Base-by-base conservation (phyloP, 192 early-diverging fungal species). In the Cetraspora pellucida region DNA sequence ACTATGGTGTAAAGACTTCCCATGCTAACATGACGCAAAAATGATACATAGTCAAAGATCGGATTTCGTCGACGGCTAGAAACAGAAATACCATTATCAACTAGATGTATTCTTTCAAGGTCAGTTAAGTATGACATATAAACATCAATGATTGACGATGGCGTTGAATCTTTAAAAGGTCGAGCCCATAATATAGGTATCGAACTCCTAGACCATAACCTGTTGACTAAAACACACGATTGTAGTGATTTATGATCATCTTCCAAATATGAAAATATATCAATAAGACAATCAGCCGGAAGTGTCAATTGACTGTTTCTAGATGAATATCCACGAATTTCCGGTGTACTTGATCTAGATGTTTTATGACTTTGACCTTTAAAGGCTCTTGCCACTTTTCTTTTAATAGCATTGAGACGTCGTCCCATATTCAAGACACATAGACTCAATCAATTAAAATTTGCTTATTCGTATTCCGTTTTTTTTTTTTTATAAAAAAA, bases 1-100 rank as follows among this genome's bases (percentile, higher is more conserved):
- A 75, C 74, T 28, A 55, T 44, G n/a, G 23, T 75, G 64, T 52
- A 75, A 46, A 75, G 47, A 50, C 1, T 64, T 52, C 60, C 74
- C 74, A 75, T 64, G 14, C 59, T 75, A 46, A 75, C 17, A 50
- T 46, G 23, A 13, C 43, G 17, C 5, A 75, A 64, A 49, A 58
- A 50, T 9, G 16, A 19, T 10, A 55, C 47, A 31, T 75, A 75
- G 44, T 75, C 54, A 75, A 59, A 75, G n/a, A 27, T 21, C 25
- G 14, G 54, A 44, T 17, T 25, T 27, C 72, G 25, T 58, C 55
- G 23, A 13, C 46, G 50, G 27, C 16, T 63, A n/a, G 31, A 23
- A 13, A 44, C 25, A 27, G 14, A 21, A 47, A 54, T 58, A 6
- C 44, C 55, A 58, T 43, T 47, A 49, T 75, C 23, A 46, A 30